These are phyloP conservation scores for Metrosideros polymorpha DNA, from an alignment of 441 rosid species.

Conservation along the genomic window DNA sequence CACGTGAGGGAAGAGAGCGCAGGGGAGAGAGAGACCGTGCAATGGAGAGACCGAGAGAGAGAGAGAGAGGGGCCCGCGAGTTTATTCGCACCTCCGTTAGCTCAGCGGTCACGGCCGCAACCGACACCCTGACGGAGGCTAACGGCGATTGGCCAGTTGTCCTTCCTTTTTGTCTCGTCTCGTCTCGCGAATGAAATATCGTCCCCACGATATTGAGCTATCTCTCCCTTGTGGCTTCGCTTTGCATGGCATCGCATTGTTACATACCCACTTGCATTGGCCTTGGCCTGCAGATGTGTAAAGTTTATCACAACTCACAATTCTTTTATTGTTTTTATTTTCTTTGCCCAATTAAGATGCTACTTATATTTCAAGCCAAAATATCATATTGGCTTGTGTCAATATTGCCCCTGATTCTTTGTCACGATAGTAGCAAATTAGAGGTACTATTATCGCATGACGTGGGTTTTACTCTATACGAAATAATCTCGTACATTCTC, in stretches of 20 bases:
- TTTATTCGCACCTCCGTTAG: too few species aligned
- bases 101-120: slow-evolving; percentile 6
- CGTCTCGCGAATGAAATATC: background rate
- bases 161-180: background rate
- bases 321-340: too few species aligned
- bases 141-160: background rate
- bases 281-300: background rate
- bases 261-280: too few species aligned
- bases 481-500: background rate
- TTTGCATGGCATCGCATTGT: background rate
- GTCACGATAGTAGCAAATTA: background rate
- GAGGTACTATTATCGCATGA: background rate
- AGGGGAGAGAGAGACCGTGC: too few species aligned
- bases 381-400: background rate
- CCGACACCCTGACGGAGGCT: slow-evolving; percentile 22
- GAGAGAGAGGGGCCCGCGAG: too few species aligned
- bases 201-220: background rate
- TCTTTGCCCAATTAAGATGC: background rate
- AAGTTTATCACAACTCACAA: too few species aligned
- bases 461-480: rapidly evolving
- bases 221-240: background rate
- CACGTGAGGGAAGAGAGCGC: too few species aligned
- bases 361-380: too few species aligned
- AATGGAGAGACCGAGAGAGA: too few species aligned
- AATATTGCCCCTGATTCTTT: background rate